A percentile compares a stretch with the other conserved stretches of the same genome.
phyloP scores from a whole-genome alignment of 305 asterid species.

The Ilex paraguariensis region DNA sequence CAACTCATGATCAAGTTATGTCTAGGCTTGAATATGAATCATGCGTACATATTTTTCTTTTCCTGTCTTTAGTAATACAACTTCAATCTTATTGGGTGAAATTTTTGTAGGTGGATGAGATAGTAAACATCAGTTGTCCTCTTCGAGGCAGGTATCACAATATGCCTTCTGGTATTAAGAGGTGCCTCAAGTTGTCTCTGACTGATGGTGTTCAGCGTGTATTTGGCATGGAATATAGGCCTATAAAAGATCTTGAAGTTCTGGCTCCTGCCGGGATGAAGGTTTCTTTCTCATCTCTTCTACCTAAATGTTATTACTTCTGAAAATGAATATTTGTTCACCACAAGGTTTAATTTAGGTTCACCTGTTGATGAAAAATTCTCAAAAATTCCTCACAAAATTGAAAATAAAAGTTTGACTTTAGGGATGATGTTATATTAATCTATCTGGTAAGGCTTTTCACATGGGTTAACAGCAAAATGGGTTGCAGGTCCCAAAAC shows the following conservation, averaged over 20 bases:
- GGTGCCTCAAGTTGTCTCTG: slow-evolving; percentile 91
- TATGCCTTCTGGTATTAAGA: slow-evolving; percentile 65
- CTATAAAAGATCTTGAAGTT: slow-evolving; percentile 70
- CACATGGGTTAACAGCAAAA: too few species aligned
- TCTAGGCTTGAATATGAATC: not conserved
- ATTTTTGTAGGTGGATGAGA: slow-evolving; percentile 77
- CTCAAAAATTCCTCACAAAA: too few species aligned
- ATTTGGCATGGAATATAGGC: slow-evolving; percentile 95
- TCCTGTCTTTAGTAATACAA: slow-evolving; percentile 3
- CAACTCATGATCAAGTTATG: not conserved
- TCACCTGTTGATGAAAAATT: too few species aligned
- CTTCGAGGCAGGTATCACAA: slow-evolving; percentile 78
- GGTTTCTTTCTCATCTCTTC: slow-evolving; percentile 35
- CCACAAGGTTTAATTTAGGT: too few species aligned
- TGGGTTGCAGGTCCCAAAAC: too few species aligned
- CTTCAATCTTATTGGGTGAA: slow-evolving; percentile 8
- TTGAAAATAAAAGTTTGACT: too few species aligned
- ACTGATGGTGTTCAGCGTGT: slow-evolving; percentile 91
- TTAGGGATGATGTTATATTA: too few species aligned
- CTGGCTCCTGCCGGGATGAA: slow-evolving; percentile 75
- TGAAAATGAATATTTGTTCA: too few species aligned
- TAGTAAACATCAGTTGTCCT: slow-evolving; percentile 74
- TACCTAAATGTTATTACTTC: too few species aligned
- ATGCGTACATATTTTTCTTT: not conserved
- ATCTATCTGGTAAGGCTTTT: too few species aligned